Conservation (phyloP, 2,329 filamentous ascomycete species). For the Microcera coccophila region DNA sequence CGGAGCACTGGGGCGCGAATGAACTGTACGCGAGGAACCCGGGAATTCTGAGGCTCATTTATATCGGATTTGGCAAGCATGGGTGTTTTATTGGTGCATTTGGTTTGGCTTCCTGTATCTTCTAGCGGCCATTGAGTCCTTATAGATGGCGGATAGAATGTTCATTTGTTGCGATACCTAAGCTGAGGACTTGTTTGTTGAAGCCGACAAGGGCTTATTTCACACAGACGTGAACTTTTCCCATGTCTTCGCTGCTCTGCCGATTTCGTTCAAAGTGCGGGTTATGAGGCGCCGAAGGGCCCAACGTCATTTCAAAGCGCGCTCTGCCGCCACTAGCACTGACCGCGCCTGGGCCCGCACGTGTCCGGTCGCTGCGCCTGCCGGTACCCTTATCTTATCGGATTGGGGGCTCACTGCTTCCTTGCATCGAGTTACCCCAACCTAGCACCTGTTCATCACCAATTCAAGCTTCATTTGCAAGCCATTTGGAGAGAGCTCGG, state of each 20-base stretch:
- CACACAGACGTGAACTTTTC: too few species aligned
- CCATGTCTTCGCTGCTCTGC: too few species aligned
- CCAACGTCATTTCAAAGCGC: background rate
- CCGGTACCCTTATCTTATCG: constrained; percentile 1
- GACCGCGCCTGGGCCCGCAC: background rate
- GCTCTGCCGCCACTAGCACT: background rate
- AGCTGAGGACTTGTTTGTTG: too few species aligned
- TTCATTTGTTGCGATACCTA: too few species aligned
- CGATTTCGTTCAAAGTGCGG: too few species aligned
- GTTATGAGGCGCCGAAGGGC: too few species aligned
- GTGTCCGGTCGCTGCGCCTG: background rate
- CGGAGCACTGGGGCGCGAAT: too few species aligned
- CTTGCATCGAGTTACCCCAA: background rate
- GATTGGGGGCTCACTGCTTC: background rate
- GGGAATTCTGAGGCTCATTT: constrained; percentile 10
- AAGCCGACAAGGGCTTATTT: too few species aligned
- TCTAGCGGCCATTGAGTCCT: background rate
- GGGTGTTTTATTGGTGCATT: constrained; percentile 2
- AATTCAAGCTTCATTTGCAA: background rate
- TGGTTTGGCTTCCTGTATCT: background rate
- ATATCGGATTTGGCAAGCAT: constrained; percentile 16
- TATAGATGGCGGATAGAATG: background rate
- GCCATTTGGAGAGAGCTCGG: background rate
- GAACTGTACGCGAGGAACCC: constrained; percentile 5
- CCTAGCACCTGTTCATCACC: background rate